Evolutionary conservation across 169 alveolate species (phyloP).

Genomic region (Ichthyophthirius multifiliis): DNA sequence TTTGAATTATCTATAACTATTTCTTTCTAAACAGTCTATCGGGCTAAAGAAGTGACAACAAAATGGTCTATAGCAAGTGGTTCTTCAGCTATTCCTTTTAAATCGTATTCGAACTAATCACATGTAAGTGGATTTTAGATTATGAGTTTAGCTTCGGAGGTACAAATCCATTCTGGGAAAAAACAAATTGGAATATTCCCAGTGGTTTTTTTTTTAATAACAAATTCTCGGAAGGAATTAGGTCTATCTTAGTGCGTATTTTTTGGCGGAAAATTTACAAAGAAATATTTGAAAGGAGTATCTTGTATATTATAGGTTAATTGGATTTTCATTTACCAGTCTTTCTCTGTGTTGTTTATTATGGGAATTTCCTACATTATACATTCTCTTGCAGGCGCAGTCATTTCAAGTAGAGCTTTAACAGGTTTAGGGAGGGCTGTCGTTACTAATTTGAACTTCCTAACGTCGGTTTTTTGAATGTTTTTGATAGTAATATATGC

Average conservation of each 20-base stretch:
- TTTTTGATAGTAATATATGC: constrained; percentile 68
- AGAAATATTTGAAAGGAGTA: neutral
- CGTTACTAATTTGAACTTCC: constrained; percentile 78
- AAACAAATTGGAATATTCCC: constrained; percentile 80
- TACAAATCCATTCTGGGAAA: constrained; percentile 87
- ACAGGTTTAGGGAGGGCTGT: constrained; percentile 89
- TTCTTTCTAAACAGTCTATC: constrained; percentile 73
- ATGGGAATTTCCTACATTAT: constrained; percentile 88
- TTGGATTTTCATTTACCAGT: constrained; percentile 81
- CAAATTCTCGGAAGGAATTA: constrained; percentile 21
- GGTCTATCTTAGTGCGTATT: neutral
- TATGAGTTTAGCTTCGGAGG: constrained; percentile 66
- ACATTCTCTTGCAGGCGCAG: constrained; percentile 83
- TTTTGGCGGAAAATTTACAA: neutral
- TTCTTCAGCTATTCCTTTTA: constrained; percentile 90
- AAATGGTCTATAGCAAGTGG: constrained; percentile 91
- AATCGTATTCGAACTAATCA: constrained; percentile 85
- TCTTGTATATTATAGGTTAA: constrained; percentile 36
- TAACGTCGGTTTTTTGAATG: constrained; percentile 74
- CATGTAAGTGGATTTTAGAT: constrained; percentile 81
- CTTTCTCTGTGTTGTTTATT: constrained; percentile 87
- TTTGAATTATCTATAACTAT: constrained; percentile 67
- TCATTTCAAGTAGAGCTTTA: constrained; percentile 81
- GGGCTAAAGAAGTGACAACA: constrained; percentile 83
- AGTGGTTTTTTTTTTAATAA: constrained; percentile 76